A percentile compares a stretch with the other conserved stretches of the same genome.
phyloP scores from a whole-genome alignment of 2,329 filamentous ascomycete species.

The Daldinia sp. region DNA sequence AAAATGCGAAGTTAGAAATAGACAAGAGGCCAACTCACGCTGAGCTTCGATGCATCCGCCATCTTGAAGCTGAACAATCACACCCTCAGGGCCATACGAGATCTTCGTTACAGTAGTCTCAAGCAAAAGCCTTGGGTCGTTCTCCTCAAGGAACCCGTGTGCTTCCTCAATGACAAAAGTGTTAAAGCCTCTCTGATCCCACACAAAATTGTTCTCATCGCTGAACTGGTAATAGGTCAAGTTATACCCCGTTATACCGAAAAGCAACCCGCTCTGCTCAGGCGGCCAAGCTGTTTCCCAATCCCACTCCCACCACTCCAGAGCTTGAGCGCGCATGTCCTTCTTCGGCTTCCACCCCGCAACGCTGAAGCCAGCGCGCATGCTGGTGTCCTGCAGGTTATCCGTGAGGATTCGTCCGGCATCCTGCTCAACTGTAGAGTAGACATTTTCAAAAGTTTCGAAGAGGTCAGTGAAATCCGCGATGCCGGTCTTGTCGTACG shows the following conservation, averaged over 20 bases:
- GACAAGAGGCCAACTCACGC: constrained; percentile 34
- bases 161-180: constrained; percentile 69
- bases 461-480: constrained; percentile 64
- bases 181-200: constrained; percentile 72
- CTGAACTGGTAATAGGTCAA: constrained; percentile 72
- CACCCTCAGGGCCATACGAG: constrained; percentile 63
- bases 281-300: constrained; percentile 71
- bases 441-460: constrained; percentile 62
- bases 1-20: background rate
- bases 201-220: constrained; percentile 71
- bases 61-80: constrained; percentile 65
- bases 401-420: constrained; percentile 69
- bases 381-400: constrained; percentile 71
- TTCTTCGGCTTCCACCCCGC: constrained; percentile 71
- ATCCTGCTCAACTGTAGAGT: constrained; percentile 59
- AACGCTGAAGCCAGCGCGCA: constrained; percentile 69
- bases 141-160: constrained; percentile 64
- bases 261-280: constrained; percentile 67
- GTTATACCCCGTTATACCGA: constrained; percentile 68
- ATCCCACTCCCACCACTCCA: constrained; percentile 67
- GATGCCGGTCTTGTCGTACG: constrained; percentile 69
- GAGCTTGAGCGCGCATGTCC: constrained; percentile 67
- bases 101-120: constrained; percentile 69
- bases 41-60: constrained; percentile 56
- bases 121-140: constrained; percentile 69